phyloP scores from a whole-genome alignment of 1,284 basidiomycete species.

The Cystobasidiaceae sp. region DNA sequence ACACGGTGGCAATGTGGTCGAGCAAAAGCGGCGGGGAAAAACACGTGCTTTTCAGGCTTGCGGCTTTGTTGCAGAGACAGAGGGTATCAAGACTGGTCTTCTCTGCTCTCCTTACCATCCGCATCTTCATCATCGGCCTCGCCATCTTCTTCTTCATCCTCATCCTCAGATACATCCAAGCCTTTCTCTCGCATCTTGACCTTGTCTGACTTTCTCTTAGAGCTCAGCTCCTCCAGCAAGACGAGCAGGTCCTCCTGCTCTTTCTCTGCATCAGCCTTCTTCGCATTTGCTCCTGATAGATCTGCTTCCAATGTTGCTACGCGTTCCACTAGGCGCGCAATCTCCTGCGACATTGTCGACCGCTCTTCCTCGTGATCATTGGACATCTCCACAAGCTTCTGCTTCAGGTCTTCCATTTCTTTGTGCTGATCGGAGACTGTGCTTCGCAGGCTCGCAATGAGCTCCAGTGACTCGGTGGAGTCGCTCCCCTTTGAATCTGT shows the following conservation, averaged over 20 bases:
- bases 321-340: conserved; percentile 40
- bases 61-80: neutral
- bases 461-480: conserved; percentile 67
- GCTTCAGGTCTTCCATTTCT: conserved; percentile 61
- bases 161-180: conserved; percentile 61
- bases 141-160: too few species aligned
- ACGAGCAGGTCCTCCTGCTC: conserved; percentile 68
- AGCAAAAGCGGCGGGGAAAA: too few species aligned
- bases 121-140: too few species aligned
- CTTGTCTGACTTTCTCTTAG: conserved; percentile 80
- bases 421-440: conserved; percentile 71
- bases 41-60: neutral
- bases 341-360: conserved; percentile 22
- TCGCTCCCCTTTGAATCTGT: conserved; percentile 52
- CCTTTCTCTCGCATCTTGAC: conserved; percentile 63
- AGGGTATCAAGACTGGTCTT: too few species aligned
- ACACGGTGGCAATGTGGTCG: too few species aligned
- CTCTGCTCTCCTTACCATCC: neutral
- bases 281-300: conserved; percentile 40
- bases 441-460: conserved; percentile 72
- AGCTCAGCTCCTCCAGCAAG: conserved; percentile 81
- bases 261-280: conserved; percentile 51
- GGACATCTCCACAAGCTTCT: conserved; percentile 46
- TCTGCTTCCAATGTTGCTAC: conserved; percentile 39
- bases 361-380: conserved; percentile 41